Evolutionary conservation across 805 yeast genomes (phyloP), one percentile per base, ranked within the genome.

Genomic region (Yarrowia phangngaensis): DNA sequence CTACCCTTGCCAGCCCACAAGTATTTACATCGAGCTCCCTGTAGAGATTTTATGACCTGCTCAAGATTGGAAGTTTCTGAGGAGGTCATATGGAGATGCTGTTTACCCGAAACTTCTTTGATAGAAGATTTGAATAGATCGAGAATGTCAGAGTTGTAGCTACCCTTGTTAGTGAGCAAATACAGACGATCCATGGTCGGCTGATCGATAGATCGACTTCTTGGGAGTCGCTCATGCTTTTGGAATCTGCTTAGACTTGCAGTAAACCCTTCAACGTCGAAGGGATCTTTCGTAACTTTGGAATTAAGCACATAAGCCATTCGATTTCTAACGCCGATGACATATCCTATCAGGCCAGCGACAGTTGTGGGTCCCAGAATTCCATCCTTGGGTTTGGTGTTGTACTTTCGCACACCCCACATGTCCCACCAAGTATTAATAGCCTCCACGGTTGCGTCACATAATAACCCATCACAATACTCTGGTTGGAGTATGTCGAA

Each of bases 381-480:
- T 0, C 82, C 83, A 51, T 76, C 78, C 51, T 69, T 73, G 17
- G 74, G 69, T 6, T 53, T 58, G 8, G 56, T 55, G 4, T 63
- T 55, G 53, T 59, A 66, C 56, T 59, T 56, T 17, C 52, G 54
- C 32, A 52, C 54, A 0, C 95, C 95, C 54, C 82, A 74, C 26
- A 76, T 61, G 27, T 70, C 71, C 97, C 97, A 90, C 97, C 97
- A 90, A 34, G 72, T 70, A 2, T 63, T 58, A 17, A 87, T 73
- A 0, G 94, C 94, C 16, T 66, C 71, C 53, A 81, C 82, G 0
- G 98, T 90, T 51, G 74, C 72, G 51, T 78, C 76, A 62, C 97
- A 90, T 2, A 88, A 66, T 12, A 90, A 67, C 0, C 98, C 97
- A 65, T 92, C 97, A 51, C 85, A 84, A 55, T 74, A 78, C 23